Evolutionary conservation across 108 stramenopile species (phyloP), one percentile per base, ranked within the genome.

Genomic region (Craspedostauros australis): DNA sequence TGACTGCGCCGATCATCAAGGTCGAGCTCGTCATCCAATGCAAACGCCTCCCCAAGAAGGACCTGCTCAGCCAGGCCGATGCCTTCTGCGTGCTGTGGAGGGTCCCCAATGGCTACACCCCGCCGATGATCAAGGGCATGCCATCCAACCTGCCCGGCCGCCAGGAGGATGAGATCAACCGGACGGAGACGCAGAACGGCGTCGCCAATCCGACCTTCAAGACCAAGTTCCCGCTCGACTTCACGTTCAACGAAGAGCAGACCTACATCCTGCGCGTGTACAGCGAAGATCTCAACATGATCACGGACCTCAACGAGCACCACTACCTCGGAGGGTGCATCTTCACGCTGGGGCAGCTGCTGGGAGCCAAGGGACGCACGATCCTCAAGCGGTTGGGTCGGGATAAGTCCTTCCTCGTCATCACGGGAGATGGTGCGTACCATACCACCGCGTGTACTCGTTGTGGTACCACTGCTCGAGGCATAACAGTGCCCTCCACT

Each of bases 261-360:
- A 65, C 67, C 12, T 77, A 61, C 37, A 47, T 71, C 19, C 26
- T 82, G 32, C 62, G 76, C 28, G 74, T 75, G 1, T 82, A 62
- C 54, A 64, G 75, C 32, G 76, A 78, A 62, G 76, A 82, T 54
- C 56, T 74, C 45, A 47, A 66, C 15, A 71, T 66, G 53, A 46
- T 60, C 27, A 68, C 60, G 1, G 71, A 65, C 38, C 40, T 77
- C 47, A 76, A 64, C 19, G 71, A 75, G 41, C 81, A 82, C 40
- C 76, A 79, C 28, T 82, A 70, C 51, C 42, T 77, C 4, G 81
- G 81, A 9, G 72, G 76, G 0, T 60, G 42, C 42, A 45, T 73
- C 5, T 74, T 82, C 47, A 68, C 64, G 9, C 30, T 82, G 33
- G 76, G 76, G 11, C 72, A 73, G 29, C 45, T 82, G 4, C 64